Percentiles rank a stretch among this genome's conserved stretches.
Conservation (phyloP, 2,329 filamentous ascomycete species). For the Ceratocystiopsis brevicomis region DNA sequence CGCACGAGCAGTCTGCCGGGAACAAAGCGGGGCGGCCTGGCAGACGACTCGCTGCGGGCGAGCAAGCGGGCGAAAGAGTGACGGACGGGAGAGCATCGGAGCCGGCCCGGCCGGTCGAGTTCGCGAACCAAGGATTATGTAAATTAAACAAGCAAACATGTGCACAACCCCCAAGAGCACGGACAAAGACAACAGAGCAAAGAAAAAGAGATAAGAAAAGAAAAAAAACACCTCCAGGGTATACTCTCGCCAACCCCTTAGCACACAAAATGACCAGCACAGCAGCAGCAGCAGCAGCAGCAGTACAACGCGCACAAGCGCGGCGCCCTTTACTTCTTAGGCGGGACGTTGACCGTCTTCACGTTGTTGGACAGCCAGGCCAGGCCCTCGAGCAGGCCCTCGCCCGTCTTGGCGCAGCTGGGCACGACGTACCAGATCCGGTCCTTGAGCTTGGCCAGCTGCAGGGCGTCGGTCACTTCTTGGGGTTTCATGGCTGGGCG, state of each 20-base stretch:
- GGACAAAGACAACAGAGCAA: neutral
- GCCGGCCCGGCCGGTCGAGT: too few relatives aligned
- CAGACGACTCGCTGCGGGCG: conserved; percentile 56
- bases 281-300: too few relatives aligned
- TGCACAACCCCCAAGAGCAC: too few relatives aligned
- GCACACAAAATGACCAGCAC: neutral
- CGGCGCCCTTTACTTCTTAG: conserved; percentile 29
- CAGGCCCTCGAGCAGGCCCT: conserved; percentile 64
- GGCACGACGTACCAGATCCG: conserved; percentile 19
- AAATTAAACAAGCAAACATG: too few relatives aligned
- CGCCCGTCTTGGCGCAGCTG: conserved; percentile 63
- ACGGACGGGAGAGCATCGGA: neutral
- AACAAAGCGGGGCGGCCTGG: conserved; percentile 71
- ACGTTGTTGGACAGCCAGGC: conserved; percentile 74
- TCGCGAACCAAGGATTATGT: too few relatives aligned
- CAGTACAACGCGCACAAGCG: neutral
- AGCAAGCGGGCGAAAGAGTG: conserved; percentile 43
- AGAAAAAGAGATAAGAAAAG: neutral
- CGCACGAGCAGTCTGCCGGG: conserved; percentile 75
- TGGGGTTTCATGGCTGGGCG: conserved; percentile 32
- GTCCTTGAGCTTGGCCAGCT: conserved; percentile 37
- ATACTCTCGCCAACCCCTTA: too few relatives aligned
- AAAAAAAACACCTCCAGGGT: neutral
- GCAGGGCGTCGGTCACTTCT: conserved; percentile 60
- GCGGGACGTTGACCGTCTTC: conserved; percentile 40